Evolutionary conservation across 2,329 filamentous ascomycete species (phyloP).

Genomic region (Lachnellula suecica): DNA sequence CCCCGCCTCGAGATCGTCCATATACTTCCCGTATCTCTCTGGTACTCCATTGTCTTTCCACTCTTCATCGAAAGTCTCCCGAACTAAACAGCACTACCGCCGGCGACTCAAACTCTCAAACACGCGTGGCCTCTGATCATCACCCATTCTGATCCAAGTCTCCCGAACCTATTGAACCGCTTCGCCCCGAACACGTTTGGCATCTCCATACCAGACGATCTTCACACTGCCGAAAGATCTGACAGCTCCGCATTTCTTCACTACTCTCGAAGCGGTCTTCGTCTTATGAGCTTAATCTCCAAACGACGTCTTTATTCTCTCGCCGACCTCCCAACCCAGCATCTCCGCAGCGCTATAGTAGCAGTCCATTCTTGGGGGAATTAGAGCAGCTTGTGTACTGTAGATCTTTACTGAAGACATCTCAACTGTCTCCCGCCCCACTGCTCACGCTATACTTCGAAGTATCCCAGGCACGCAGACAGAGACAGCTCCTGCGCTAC

Average conservation of each 20-base stretch:
- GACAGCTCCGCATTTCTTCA: constrained; percentile 16
- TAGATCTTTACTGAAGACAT: constrained; percentile 27
- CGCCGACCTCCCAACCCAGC: constrained; percentile 4
- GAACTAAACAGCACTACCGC: constrained; percentile 1
- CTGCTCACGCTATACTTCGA: constrained; percentile 10
- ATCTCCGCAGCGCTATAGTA: constrained; percentile 10
- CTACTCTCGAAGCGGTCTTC: constrained; percentile 20
- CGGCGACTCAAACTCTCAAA: constrained; percentile 9
- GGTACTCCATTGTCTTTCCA: constrained; percentile 9
- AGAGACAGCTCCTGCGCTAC: constrained; percentile 11
- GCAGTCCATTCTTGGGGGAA: constrained; percentile 11
- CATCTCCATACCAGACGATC: constrained; percentile 18
- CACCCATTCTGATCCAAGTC: constrained; percentile 10
- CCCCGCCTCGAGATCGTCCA: constrained; percentile 24
- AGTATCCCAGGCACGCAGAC: constrained; percentile 15
- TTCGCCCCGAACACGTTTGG: background rate
- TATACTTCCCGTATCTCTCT: constrained; percentile 21
- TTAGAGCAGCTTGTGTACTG: constrained; percentile 15
- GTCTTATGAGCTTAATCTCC: constrained; percentile 28
- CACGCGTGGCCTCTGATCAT: constrained; percentile 18
- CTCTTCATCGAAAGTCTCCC: background rate
- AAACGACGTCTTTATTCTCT: constrained; percentile 3
- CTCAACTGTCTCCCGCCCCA: constrained; percentile 15
- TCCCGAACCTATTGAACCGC: background rate
- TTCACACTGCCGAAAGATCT: constrained; percentile 23